Base-by-base conservation (phyloP, 2,329 filamentous ascomycete species). In the Fusarium acutatum region DNA sequence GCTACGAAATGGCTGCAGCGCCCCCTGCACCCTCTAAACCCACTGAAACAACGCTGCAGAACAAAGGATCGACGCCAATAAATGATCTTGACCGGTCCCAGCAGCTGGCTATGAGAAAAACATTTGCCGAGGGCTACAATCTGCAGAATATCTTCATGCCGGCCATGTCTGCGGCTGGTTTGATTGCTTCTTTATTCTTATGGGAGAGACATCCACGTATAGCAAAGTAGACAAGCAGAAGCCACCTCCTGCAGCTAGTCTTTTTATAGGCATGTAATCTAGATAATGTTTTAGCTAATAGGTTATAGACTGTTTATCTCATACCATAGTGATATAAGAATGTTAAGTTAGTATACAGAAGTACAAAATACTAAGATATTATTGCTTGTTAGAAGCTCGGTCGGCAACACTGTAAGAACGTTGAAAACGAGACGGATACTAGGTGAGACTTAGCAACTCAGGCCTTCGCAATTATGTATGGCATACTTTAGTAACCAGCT, bases 121-220 rank as follows among this genome's bases (percentile, higher is more conserved):
- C 41, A 9, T 66, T 66, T 26, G 35, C 63, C 4, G 30, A 49
- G 17, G 63, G 60, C 2, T 64, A 64, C 7, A 66, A 66, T 8
- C 2, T 49, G 30, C 63, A 66, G 8, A 66, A 49, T 15, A 41
- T 64, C 6, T 57, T 66, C 6, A 66, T 66, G 60, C 14, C 35
- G 9, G 35, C 24, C n/a, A 64, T 64, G 49, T 54, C 60, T 14
- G 41, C 35, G 17, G 49, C 24, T 18, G 60, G 64, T 2, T 32
- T 65, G 8, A 15, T 65, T 5, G n/a, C 30, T 5, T 66, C 60
- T 1, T 6, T 58, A 1, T 59, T 44, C 30, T 17, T 67, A 10
- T 34, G 20, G 37, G 64, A 67, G 4, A 59, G 30, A 20, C 24
- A 50, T 18, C 50, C 61, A 3, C 61, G 61, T 5, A 30, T 44